Base-by-base conservation (phyloP, 169 alveolate species). In the Plasmodium relictum region DNA sequence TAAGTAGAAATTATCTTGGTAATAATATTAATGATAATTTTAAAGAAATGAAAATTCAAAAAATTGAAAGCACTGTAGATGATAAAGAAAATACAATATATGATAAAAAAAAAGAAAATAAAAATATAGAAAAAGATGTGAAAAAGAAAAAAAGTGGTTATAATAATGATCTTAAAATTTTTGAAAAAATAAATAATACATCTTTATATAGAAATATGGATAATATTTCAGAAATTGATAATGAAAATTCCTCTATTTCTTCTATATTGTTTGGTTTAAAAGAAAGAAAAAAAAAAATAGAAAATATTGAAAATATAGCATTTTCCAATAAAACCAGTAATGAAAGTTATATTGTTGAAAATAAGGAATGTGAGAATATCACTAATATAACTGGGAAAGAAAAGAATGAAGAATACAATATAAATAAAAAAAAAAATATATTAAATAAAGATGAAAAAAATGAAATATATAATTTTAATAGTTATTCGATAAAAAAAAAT, bases 171-270 rank as follows among this genome's bases (percentile, higher is more conserved):
- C 70, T 42, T 3, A 56, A 74, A 24, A 44, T 73, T 39, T 92
- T 87, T 63, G 88, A 92, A 71, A 70, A 80, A 39, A 70, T 92
- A 31, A 88, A 91, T n/a, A 63, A 72, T 24, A 42, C 66, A 7
- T 86, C 87, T 16, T 70, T 86, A 39, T 86, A 86, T 45, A 20
- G 42, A 6, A 73, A 73, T 59, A 26, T 56, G 7, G 9, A n/a
- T 50, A 10, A 9, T 31, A 16, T 61, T 14, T 26, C 59, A 7
- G 7, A 54, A 18, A 48, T 8, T 44, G 56, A 7, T n/a, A 45
- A 14, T 2, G 72, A 37, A n/a, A 54, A n/a, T 4, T 2, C 14
- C 22, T 10, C 88, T 6, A 31, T 86, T 50, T 22, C 48, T 4
- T 70, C 74, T 16, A 86, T 86, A 37, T 42, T 86, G 39, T 14